Percentiles rank a stretch among this genome's conserved stretches.
Evolutionary conservation across 2,329 filamentous ascomycete genomes (phyloP).

Genomic region (Diplodia seriata): DNA sequence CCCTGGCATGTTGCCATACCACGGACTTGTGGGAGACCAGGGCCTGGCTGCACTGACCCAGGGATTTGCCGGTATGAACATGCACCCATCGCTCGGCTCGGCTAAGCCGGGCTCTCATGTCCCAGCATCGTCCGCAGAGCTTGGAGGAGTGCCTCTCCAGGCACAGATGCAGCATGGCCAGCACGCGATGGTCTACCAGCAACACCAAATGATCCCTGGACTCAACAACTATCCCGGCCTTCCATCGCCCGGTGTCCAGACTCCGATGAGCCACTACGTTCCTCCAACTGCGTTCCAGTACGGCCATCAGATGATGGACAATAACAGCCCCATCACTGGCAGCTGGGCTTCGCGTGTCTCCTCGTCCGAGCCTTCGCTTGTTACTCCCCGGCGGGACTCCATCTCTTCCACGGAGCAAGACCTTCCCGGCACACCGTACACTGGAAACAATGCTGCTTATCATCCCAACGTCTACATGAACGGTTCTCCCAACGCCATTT

Average conservation of each 20-base stretch:
- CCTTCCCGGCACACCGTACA: slow-evolving; percentile 56
- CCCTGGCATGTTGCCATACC: slow-evolving; percentile 31
- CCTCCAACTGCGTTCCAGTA: slow-evolving; percentile 54
- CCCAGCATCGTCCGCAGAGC: slow-evolving; percentile 45
- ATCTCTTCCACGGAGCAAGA: slow-evolving; percentile 62
- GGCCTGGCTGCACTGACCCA: slow-evolving; percentile 32
- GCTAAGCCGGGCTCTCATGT: slow-evolving; percentile 45
- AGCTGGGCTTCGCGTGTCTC: slow-evolving; percentile 56
- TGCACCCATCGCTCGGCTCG: slow-evolving; percentile 38
- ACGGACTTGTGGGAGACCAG: slow-evolving; percentile 29
- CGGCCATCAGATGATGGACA: slow-evolving; percentile 51
- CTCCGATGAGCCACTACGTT: slow-evolving; percentile 53
- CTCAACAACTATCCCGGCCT: slow-evolving; percentile 44
- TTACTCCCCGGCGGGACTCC: slow-evolving; percentile 60
- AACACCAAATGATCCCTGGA: slow-evolving; percentile 44
- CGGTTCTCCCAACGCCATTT: slow-evolving; percentile 57
- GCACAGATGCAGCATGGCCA: slow-evolving; percentile 42
- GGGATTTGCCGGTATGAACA: slow-evolving; percentile 32
- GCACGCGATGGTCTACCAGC: slow-evolving; percentile 48
- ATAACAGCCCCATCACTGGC: slow-evolving; percentile 54
- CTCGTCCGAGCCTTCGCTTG: slow-evolving; percentile 56
- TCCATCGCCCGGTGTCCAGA: slow-evolving; percentile 53
- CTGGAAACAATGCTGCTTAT: slow-evolving; percentile 41
- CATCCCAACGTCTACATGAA: slow-evolving; percentile 57
- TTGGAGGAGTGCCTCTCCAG: slow-evolving; percentile 42